Conservation (phyloP, 202 grass and related monocot genomes). For the Sporobolus alterniflorus region DNA sequence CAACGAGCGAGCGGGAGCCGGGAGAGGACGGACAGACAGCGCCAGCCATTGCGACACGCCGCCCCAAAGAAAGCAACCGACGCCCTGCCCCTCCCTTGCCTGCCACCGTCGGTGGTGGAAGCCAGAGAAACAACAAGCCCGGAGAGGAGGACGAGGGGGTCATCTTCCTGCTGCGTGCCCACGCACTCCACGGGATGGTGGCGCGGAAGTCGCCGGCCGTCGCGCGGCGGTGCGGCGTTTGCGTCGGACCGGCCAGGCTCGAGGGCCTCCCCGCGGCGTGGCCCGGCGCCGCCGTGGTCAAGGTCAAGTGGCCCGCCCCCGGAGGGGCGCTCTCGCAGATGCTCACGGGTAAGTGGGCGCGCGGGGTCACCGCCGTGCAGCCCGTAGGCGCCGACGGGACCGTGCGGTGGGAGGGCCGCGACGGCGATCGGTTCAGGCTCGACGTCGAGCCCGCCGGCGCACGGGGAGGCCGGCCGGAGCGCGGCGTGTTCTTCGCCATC, state of each 20-base stretch:
- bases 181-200: too few species aligned
- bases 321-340: conserved; percentile 54
- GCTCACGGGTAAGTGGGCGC: conserved; percentile 42
- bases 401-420: conserved; percentile 51
- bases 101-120: too few species aligned
- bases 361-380: conserved; percentile 54
- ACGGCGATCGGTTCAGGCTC: conserved; percentile 52
- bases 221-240: conserved; percentile 21
- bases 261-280: conserved; percentile 50
- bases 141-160: too few species aligned
- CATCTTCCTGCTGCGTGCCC: too few species aligned
- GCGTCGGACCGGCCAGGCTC: conserved; percentile 46
- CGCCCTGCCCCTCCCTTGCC: too few species aligned
- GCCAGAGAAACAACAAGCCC: too few species aligned
- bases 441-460: conserved; percentile 10
- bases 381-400: conserved; percentile 40
- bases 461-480: not conserved
- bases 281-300: conserved; percentile 40
- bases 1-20: too few species aligned
- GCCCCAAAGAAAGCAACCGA: too few species aligned
- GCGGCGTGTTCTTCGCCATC: conserved; percentile 67
- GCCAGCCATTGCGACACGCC: too few species aligned
- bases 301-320: conserved; percentile 53
- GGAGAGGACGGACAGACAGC: too few species aligned
- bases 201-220: too few species aligned